phyloP scores from a whole-genome alignment of 306 rosid species.

The Lathyrus aphaca region DNA sequence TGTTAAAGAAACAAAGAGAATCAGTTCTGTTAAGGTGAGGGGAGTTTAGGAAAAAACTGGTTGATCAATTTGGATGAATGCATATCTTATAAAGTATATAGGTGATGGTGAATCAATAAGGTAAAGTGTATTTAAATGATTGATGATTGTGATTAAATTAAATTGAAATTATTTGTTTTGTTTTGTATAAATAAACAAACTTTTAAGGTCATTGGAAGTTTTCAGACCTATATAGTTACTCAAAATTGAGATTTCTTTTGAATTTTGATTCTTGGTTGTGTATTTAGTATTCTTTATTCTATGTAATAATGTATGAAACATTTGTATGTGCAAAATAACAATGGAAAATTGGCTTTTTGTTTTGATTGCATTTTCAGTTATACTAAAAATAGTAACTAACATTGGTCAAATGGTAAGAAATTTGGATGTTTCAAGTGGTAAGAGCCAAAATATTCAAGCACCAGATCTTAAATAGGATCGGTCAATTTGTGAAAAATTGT shows the following conservation, averaged over 20 bases:
- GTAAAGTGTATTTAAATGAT: slow-evolving; percentile 38
- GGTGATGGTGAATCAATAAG: background rate
- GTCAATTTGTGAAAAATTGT: too few relatives aligned
- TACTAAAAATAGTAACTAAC: background rate
- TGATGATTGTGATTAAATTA: slow-evolving; percentile 13
- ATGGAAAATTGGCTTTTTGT: background rate
- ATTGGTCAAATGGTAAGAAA: too few relatives aligned
- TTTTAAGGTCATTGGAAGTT: slow-evolving; percentile 30
- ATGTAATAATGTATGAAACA: slow-evolving; percentile 31
- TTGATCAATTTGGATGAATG: slow-evolving; percentile 36
- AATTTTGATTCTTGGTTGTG: slow-evolving; percentile 33
- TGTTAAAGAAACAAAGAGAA: slow-evolving; percentile 43
- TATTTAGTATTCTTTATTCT: slow-evolving; percentile 36
- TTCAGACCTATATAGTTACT: slow-evolving; percentile 19
- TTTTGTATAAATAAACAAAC: slow-evolving; percentile 25
- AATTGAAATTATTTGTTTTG: slow-evolving; percentile 32
- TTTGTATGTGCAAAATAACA: slow-evolving; percentile 4
- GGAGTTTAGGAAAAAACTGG: slow-evolving; percentile 44
- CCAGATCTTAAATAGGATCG: too few relatives aligned
- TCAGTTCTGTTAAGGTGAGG: slow-evolving; percentile 49
- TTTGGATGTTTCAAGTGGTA: too few relatives aligned
- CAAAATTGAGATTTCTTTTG: slow-evolving; percentile 31
- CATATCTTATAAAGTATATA: slow-evolving; percentile 7
- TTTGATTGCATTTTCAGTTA: background rate
- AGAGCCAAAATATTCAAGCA: too few relatives aligned